These are phyloP conservation scores for Penicillium subrubescens DNA, from an alignment of 495 filamentous ascomycete genomes.

Conservation along the genomic window DNA sequence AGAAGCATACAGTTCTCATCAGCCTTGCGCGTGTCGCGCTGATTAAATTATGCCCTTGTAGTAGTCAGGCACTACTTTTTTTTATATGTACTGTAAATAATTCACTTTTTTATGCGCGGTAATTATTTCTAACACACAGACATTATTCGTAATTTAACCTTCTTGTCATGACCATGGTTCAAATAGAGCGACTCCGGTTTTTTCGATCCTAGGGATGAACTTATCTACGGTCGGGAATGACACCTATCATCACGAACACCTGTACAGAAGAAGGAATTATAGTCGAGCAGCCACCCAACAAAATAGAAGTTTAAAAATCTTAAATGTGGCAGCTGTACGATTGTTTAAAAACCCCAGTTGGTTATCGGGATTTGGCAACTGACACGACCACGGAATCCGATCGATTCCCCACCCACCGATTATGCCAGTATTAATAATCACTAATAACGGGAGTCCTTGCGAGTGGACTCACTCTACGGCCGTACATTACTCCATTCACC, in stretches of 20 bases:
- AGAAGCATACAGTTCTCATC: neutral
- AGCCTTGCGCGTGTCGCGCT: neutral
- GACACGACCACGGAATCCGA: constrained; percentile 17
- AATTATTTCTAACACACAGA: constrained; percentile 4
- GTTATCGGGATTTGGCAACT: constrained; percentile 21
- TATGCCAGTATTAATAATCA: constrained; percentile 17
- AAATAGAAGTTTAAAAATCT: neutral
- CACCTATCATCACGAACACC: neutral
- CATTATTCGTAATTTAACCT: constrained; percentile 3
- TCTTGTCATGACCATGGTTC: constrained; percentile 9
- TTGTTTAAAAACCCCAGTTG: constrained; percentile 13
- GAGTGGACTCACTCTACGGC: neutral
- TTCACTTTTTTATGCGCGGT: neutral
- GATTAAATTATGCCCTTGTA: neutral
- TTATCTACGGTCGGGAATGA: neutral
- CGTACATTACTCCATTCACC: neutral
- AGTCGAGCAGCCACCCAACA: neutral
- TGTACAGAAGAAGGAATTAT: neutral
- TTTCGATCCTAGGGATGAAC: neutral
- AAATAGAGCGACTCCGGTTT: constrained; percentile 8
- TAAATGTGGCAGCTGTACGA: neutral
- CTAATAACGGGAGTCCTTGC: neutral
- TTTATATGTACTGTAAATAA: too few species aligned
- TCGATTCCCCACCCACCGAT: neutral
- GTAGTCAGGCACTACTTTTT: neutral